phyloP scores from a whole-genome alignment of 495 filamentous ascomycete species.

The Tuber calosporum region DNA sequence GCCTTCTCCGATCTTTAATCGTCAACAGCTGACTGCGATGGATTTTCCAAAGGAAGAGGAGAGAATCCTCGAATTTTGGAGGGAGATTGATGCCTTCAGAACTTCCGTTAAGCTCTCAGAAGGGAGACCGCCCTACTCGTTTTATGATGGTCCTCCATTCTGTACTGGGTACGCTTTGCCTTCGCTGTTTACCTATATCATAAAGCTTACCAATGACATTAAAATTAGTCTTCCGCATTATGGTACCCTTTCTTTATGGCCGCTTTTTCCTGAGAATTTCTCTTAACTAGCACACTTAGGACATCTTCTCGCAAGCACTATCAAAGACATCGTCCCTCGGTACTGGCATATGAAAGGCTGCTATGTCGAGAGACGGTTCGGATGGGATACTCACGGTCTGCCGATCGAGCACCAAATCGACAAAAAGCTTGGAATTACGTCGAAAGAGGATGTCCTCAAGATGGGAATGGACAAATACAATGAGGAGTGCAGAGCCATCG shows the following conservation, averaged over 20 bases:
- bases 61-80: conserved; percentile 70
- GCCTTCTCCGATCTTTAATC: conserved; percentile 10
- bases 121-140: conserved; percentile 68
- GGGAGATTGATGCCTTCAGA: conserved; percentile 77
- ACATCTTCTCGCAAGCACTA: conserved; percentile 88
- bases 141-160: conserved; percentile 66
- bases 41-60: conserved; percentile 90
- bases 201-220: conserved; percentile 4
- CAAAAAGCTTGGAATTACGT: conserved; percentile 88
- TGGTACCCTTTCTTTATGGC: conserved; percentile 42
- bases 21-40: conserved; percentile 48
- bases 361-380: conserved; percentile 66
- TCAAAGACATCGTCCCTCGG: conserved; percentile 93
- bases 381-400: conserved; percentile 89
- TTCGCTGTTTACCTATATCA: not conserved
- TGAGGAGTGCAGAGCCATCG: conserved; percentile 82
- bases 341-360: conserved; percentile 98
- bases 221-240: conserved; percentile 78
- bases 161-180: conserved; percentile 46
- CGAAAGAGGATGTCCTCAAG: conserved; percentile 77
- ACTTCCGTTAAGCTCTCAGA: conserved; percentile 55
- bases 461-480: conserved; percentile 90
- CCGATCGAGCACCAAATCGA: conserved; percentile 98
- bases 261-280: conserved; percentile 10
- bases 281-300: conserved; percentile 8